These are phyloP conservation scores for Exophiala aquamarina DNA, from an alignment of 2,329 filamentous ascomycete species.

Conservation along the genomic window DNA sequence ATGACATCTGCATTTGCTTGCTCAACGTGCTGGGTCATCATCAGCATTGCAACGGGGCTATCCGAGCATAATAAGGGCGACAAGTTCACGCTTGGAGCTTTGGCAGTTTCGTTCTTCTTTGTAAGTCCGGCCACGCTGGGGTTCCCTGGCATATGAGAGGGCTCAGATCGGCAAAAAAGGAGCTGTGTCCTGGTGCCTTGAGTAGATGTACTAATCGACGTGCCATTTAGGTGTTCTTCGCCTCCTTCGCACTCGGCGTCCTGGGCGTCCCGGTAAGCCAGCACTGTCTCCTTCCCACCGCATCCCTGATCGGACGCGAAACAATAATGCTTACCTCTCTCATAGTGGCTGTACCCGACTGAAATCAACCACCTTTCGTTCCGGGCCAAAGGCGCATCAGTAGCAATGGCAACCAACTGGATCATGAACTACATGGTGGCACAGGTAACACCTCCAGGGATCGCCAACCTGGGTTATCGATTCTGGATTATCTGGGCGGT, in stretches of 20 bases:
- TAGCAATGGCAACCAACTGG: slow-evolving; percentile 34
- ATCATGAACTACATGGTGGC: slow-evolving; percentile 37
- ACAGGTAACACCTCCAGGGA: slow-evolving; percentile 34
- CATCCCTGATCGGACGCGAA: no score
- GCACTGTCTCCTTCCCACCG: neutral
- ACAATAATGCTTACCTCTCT: no score
- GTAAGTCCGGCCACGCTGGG: neutral
- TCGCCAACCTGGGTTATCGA: slow-evolving; percentile 33
- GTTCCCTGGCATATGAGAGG: no score
- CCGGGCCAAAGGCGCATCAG: slow-evolving; percentile 35
- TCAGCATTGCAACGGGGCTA: slow-evolving; percentile 45
- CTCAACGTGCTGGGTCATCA: slow-evolving; percentile 50
- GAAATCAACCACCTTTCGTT: slow-evolving; percentile 38
- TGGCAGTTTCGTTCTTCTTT: slow-evolving; percentile 49
- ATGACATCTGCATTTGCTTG: slow-evolving; percentile 50
- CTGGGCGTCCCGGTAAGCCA: slow-evolving; percentile 35
- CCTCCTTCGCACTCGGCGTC: slow-evolving; percentile 40
- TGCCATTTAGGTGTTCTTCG: slow-evolving; percentile 33
- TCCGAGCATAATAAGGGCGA: slow-evolving; percentile 41
- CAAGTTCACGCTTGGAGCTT: slow-evolving; percentile 46
- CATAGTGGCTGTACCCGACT: slow-evolving; percentile 36
- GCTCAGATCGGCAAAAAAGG: no score
- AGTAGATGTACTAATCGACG: no score
- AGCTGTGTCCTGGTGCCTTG: no score
- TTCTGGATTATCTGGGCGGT: slow-evolving; percentile 36